Evolutionary conservation across 169 alveolate genomes (phyloP).

Genomic region (Plasmodium gonderi): DNA sequence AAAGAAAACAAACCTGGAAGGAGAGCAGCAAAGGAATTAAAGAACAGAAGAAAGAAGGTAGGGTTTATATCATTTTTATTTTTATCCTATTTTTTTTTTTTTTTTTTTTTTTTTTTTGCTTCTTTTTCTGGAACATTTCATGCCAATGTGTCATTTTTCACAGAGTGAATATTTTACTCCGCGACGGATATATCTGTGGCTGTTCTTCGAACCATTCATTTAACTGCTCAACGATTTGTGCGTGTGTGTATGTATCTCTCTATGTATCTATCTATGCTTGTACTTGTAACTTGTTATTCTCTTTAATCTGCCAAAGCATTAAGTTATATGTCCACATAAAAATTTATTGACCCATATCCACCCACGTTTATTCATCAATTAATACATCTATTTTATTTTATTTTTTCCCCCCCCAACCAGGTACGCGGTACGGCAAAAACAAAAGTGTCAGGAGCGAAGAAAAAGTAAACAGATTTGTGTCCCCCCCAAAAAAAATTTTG

Average conservation of each 20-base stretch:
- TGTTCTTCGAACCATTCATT: background rate
- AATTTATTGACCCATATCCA: background rate
- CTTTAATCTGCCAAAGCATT: too few relatives aligned
- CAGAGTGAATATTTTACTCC: background rate
- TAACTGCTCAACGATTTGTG: background rate
- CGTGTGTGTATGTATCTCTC: background rate
- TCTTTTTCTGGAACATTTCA: background rate
- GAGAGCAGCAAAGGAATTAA: slow-evolving; percentile 90
- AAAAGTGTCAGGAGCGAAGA: slow-evolving; percentile 81
- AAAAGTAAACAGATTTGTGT: slow-evolving; percentile 24
- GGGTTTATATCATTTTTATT: slow-evolving; percentile 15
- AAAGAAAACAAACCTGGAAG: slow-evolving; percentile 87
- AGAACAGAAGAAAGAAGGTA: slow-evolving; percentile 91
- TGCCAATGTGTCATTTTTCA: background rate
- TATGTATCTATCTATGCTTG: background rate
- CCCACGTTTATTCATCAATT: background rate
- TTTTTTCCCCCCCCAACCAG: slow-evolving; percentile 29
- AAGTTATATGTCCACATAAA: background rate
- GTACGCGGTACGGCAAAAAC: slow-evolving; percentile 83
- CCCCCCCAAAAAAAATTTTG: background rate
- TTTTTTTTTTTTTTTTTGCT: background rate
- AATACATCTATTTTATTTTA: background rate
- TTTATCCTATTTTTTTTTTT: background rate
- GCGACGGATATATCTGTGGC: background rate
- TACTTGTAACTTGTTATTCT: too few relatives aligned